Evolutionary conservation across 768 basidiomycete genomes (phyloP), one percentile per base, ranked within the genome.

Genomic region (Coprinopsis cinerea): DNA sequence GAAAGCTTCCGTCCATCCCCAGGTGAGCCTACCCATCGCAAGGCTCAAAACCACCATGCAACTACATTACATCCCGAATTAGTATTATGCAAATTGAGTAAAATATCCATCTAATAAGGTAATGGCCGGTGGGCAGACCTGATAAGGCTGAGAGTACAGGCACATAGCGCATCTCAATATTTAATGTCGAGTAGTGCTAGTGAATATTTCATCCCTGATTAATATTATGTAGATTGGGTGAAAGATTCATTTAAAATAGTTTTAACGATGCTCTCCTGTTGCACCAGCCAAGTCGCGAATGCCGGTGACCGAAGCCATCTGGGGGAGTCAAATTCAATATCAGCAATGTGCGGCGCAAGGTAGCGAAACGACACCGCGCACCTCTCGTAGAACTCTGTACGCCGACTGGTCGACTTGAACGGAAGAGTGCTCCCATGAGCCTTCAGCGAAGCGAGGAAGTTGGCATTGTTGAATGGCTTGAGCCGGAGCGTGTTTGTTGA

Each of bases 241-340:
- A 22, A 43, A 11, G 44, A 45, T 32, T 45, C 44, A 44, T 66
- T 68, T 60, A 88, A 64, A 30, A 83, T 78, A 22, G 64, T 68
- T 50, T 79, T 74, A 35, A 90, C 81, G 42, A 86, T 78, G 26
- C 78, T 76, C 57, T 90, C 88, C 64, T 90, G 88, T 53, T 74
- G 72, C 10, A 83, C 82, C 23, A 92, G 68, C 88, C 89, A 92
- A 34, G 85, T 54, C 15, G 85, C 88, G 65, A 92, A 92, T 6
- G 81, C 78, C 1, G 85, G 83, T 2, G 82, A 82, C 58, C 82
- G 78, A 34, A 92, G 57, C 82, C 88, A 90, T 44, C 74, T 71
- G 25, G 6, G 11, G 20, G 25, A 26, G 30, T 47, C 36, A 55
- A 22, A 6, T 44, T 2, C 15, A 7, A 42, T 25, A 36, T 7